Evolutionary conservation across 305 asterid species (phyloP).

Genomic region (Plantago rigida): DNA sequence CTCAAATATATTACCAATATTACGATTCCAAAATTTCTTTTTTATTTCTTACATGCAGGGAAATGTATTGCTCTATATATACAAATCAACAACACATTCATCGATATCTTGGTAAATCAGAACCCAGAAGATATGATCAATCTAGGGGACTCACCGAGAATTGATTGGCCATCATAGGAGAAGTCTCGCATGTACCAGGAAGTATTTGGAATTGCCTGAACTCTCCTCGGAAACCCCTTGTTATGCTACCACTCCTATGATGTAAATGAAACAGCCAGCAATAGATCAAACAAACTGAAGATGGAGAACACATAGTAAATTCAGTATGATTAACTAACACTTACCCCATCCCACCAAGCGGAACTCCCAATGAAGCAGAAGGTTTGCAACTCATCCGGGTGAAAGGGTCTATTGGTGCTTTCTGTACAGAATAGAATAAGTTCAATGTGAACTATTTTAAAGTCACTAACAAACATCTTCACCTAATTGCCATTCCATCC

Average conservation of each 20-base stretch:
- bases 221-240: constrained; percentile 98
- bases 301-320: constrained; percentile 5
- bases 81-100: background rate
- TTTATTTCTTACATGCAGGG: no score
- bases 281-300: constrained; percentile 20
- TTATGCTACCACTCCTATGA: constrained; percentile 95
- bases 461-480: background rate
- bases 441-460: background rate
- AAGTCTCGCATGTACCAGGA: constrained; percentile 89
- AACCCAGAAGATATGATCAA: background rate
- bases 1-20: no score
- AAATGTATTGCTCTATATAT: no score
- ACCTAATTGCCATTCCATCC: no score
- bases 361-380: constrained; percentile 94
- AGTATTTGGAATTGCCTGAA: constrained; percentile 84
- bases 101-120: background rate
- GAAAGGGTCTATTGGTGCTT: constrained; percentile 97
- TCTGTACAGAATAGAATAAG: constrained; percentile 38
- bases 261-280: constrained; percentile 23
- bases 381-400: constrained; percentile 84
- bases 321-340: constrained; percentile 23
- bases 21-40: no score
- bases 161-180: constrained; percentile 97
- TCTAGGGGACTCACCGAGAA: constrained; percentile 59
- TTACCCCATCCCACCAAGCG: constrained; percentile 99